phyloP scores from a whole-genome alignment of 192 early-diverging fungal genomes.

The Gryganskiella cystojenkinii region DNA sequence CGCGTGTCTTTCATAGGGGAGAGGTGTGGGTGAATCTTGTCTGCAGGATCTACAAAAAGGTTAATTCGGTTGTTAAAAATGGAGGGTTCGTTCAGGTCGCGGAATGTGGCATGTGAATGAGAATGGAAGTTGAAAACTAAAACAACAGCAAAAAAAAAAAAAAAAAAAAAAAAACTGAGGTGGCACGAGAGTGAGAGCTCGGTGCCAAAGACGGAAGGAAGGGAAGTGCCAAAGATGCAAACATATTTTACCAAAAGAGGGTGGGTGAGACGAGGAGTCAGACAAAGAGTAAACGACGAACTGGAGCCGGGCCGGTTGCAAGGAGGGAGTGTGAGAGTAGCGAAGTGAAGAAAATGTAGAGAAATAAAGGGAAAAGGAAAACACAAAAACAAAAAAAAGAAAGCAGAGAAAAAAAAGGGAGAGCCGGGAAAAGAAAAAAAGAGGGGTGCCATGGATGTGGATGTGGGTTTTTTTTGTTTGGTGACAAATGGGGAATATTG shows the following conservation, averaged over 20 bases:
- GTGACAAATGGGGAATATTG: neutral
- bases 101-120: no score
- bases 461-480: no score
- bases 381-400: neutral
- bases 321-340: neutral
- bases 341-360: neutral
- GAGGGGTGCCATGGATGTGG: neutral
- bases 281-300: neutral
- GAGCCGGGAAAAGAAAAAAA: neutral
- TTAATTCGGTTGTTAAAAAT: no score
- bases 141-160: neutral
- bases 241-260: neutral
- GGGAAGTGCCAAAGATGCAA: neutral
- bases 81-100: no score
- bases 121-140: neutral
- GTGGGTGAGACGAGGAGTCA: neutral
- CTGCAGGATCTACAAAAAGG: no score
- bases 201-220: neutral
- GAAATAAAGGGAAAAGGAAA: neutral
- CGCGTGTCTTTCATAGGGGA: slow-evolving; percentile 23
- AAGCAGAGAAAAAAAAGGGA: neutral
- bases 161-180: no score
- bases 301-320: no score
- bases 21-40: neutral
- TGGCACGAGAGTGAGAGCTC: no score